Conservation (phyloP, 2,329 filamentous ascomycete genomes). For the Botrytis fabae region DNA sequence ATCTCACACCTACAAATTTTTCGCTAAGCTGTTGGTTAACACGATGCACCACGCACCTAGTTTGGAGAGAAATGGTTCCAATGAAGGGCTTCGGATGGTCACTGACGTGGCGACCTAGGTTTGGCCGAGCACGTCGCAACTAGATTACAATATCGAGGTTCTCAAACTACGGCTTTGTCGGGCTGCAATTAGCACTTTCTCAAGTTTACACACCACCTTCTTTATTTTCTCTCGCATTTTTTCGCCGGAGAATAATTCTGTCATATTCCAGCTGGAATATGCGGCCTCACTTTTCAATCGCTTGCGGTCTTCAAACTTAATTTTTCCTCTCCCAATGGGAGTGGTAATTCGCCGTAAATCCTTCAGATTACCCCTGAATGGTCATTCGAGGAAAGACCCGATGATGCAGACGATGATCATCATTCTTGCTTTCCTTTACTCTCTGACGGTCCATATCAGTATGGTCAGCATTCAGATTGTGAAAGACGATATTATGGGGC, state of each 20-base stretch:
- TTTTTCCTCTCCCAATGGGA: constrained; percentile 6
- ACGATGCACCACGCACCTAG: constrained; percentile 21
- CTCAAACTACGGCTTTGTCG: constrained; percentile 28
- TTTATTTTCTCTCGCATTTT: constrained; percentile 29
- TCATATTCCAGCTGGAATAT: constrained; percentile 20
- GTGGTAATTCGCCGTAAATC: constrained; percentile 15
- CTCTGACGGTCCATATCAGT: constrained; percentile 8
- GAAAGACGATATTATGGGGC: constrained; percentile 16
- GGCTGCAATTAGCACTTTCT: constrained; percentile 27
- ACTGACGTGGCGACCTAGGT: constrained; percentile 40
- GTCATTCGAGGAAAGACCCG: constrained; percentile 20
- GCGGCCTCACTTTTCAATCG: constrained; percentile 18
- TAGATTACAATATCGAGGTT: constrained; percentile 20
- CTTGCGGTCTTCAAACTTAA: constrained; percentile 7
- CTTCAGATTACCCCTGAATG: constrained; percentile 13
- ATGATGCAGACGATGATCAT: constrained; percentile 17
- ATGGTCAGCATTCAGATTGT: constrained; percentile 14
- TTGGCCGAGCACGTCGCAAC: constrained; percentile 32
- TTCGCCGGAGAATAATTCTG: constrained; percentile 17
- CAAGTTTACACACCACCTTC: constrained; percentile 28
- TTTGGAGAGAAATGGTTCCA: constrained; percentile 32
- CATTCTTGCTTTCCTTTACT: constrained; percentile 1
- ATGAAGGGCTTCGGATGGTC: constrained; percentile 27
- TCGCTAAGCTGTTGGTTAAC: constrained; percentile 25
- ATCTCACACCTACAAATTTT: constrained; percentile 25